These are phyloP conservation scores for Turnera subulata DNA, from an alignment of 345 rosid genomes.

Conservation along the genomic window DNA sequence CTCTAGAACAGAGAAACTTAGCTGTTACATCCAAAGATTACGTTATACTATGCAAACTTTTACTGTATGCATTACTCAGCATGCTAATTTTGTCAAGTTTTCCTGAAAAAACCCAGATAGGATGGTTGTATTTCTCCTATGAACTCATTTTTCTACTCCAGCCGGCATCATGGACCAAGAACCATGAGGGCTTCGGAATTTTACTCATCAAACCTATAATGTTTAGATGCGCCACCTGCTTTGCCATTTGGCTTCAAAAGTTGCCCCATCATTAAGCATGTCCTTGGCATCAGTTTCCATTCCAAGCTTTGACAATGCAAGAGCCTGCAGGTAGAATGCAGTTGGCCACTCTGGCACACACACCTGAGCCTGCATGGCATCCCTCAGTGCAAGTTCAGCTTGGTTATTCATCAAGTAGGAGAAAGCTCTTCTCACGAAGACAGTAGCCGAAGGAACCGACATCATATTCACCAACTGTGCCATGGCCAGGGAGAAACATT, in stretches of 20 bases:
- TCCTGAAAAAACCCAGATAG: too few relatives aligned
- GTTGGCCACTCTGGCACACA: slow-evolving; percentile 97
- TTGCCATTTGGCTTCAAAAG: slow-evolving; percentile 81
- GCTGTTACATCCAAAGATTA: too few relatives aligned
- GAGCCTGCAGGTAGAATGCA: slow-evolving; percentile 94
- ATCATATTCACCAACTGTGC: slow-evolving; percentile 71
- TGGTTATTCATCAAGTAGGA: slow-evolving; percentile 79
- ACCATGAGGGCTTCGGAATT: neutral
- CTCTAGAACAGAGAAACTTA: too few relatives aligned
- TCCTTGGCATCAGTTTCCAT: slow-evolving; percentile 97
- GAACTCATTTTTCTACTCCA: too few relatives aligned
- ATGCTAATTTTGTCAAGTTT: too few relatives aligned
- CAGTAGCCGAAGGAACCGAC: slow-evolving; percentile 86
- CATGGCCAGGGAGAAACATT: too few relatives aligned
- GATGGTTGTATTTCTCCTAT: too few relatives aligned
- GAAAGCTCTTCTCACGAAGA: slow-evolving; percentile 61
- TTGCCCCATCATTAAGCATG: slow-evolving; percentile 96
- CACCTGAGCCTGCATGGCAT: slow-evolving; percentile 98
- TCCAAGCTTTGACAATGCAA: slow-evolving; percentile 92
- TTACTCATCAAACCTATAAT: neutral
- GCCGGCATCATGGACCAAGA: too few relatives aligned
- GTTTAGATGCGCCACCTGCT: slow-evolving; percentile 61
- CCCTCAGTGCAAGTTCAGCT: slow-evolving; percentile 88
- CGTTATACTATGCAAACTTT: too few relatives aligned
- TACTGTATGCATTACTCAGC: too few relatives aligned